Percentiles rank a stretch among this genome's conserved stretches.
Conservation (phyloP, 192 early-diverging fungal species). For the Coemansia sp. region DNA sequence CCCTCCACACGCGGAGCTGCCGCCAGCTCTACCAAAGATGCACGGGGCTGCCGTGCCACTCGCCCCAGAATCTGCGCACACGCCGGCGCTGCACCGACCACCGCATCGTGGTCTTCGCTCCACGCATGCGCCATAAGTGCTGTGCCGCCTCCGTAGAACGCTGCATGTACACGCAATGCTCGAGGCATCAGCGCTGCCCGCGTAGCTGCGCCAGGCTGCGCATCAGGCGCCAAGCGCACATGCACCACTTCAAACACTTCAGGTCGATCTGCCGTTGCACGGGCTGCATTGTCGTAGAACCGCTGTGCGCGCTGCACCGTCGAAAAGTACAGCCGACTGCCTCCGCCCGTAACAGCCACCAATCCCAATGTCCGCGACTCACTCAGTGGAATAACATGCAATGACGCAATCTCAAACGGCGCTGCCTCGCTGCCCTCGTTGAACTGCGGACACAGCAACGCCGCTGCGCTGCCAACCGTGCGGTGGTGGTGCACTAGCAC, state of each 20-base stretch:
- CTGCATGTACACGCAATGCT: conserved; percentile 57
- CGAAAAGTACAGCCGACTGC: conserved; percentile 74
- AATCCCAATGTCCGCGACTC: conserved; percentile 70
- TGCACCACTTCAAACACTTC: conserved; percentile 62
- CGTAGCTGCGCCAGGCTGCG: conserved; percentile 4
- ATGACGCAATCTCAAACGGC: conserved; percentile 68
- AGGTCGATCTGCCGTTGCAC: conserved; percentile 35
- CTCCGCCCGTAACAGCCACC: conserved; percentile 77
- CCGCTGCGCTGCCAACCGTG: conserved; percentile 49
- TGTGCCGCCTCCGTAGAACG: conserved; percentile 66
- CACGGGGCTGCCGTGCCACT: conserved; percentile 27
- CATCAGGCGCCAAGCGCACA: conserved; percentile 66
- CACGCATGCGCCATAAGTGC: conserved; percentile 63
- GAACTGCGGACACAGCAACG: conserved; percentile 53
- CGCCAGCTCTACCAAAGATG: conserved; percentile 51
- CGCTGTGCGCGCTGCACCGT: conserved; percentile 47
- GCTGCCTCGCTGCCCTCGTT: conserved; percentile 37
- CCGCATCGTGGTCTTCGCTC: conserved; percentile 67
- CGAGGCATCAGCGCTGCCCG: conserved; percentile 3
- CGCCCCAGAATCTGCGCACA: conserved; percentile 57
- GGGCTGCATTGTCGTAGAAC: conserved; percentile 18
- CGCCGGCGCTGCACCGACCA: conserved; percentile 63
- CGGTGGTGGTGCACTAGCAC: conserved; percentile 51
- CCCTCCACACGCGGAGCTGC: conserved; percentile 64
- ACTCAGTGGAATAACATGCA: conserved; percentile 61